Base-by-base conservation (phyloP, 257 asterid species). In the Ehretia macrophylla region DNA sequence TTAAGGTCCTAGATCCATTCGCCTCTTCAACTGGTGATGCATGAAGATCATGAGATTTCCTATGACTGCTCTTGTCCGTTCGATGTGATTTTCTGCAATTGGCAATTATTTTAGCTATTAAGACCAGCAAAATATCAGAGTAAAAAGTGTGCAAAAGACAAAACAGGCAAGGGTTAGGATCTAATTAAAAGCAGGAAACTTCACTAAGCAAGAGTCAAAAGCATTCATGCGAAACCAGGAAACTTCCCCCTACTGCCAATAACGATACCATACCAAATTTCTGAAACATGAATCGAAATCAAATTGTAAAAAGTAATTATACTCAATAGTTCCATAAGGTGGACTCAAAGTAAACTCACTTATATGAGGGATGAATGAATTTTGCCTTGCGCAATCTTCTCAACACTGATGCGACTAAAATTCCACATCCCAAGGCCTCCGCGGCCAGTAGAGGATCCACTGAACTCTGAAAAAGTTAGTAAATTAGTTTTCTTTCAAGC, bases 401-500 rank as follows among this genome's bases (percentile, higher is more conserved):
- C 80, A 78, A 68, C 59, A 61, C 52, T 14, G 68, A 68, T 56
- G 97, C 77, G 54, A 88, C 39, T 38, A 81, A 20, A n/a, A 83
- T 75, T 63, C 84, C 86, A 68, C 77, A 82, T 49, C 74, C 45
- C 82, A 75, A 81, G 63, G 95, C 97, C 69, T 61, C 90, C 16
- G 65, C 83, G 20, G 87, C 88, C 74, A 92, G 74, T 63, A 88
- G 67, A 56, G 82, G 85, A 72, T 92, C 98, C 59, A 71, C 27
- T 38, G 93, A 81, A 75, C 98, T 76, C 98, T 92, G 88, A 55
- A 68, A 68, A 69, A 68, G 21, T 63, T 49, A 52, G 21, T 47
- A 57, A 62, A 19, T 16, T 45, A 17, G 49, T 44, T 56, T 57
- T 32, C 60, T 46, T 13, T 48, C 19, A 51, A 59, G 18, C 14